phyloP scores from a whole-genome alignment of 2,329 filamentous ascomycete genomes.

The Neoscytalidium dimidiatum region DNA sequence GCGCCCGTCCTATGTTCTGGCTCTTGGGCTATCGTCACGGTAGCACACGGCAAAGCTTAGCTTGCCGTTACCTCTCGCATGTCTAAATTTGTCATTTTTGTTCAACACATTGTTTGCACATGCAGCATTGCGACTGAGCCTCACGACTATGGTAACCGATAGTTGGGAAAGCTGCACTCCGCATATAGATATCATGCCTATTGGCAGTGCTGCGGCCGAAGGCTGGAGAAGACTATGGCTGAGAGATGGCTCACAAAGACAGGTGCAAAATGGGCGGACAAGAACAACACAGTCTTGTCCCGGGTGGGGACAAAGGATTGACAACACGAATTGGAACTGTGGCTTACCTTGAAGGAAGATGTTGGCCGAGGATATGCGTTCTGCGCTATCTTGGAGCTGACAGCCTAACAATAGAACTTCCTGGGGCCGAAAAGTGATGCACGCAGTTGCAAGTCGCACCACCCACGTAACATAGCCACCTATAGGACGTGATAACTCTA shows the following conservation, averaged over 20 bases:
- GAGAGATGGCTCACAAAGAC: constrained; percentile 6
- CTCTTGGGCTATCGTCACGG: background rate
- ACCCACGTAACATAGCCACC: background rate
- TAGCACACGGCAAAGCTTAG: background rate
- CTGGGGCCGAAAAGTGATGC: background rate
- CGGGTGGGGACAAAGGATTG: background rate
- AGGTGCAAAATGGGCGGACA: background rate
- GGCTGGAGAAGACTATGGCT: background rate
- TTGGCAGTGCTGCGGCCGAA: background rate
- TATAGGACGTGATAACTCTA: background rate
- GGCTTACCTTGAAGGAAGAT: background rate
- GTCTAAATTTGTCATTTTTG: background rate
- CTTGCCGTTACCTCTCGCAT: background rate
- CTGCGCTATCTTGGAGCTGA: background rate
- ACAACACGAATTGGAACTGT: background rate
- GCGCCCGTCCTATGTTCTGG: background rate
- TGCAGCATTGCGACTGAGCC: background rate
- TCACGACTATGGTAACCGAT: background rate
- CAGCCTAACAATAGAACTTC: constrained; percentile 7
- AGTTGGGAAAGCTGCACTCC: background rate
- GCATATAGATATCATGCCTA: background rate
- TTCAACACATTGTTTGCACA: background rate
- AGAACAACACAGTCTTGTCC: background rate
- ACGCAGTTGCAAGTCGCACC: background rate
- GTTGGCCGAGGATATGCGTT: background rate